Evolutionary conservation across 2,329 filamentous ascomycete species (phyloP).

Genomic region (Monosporascus sp.): DNA sequence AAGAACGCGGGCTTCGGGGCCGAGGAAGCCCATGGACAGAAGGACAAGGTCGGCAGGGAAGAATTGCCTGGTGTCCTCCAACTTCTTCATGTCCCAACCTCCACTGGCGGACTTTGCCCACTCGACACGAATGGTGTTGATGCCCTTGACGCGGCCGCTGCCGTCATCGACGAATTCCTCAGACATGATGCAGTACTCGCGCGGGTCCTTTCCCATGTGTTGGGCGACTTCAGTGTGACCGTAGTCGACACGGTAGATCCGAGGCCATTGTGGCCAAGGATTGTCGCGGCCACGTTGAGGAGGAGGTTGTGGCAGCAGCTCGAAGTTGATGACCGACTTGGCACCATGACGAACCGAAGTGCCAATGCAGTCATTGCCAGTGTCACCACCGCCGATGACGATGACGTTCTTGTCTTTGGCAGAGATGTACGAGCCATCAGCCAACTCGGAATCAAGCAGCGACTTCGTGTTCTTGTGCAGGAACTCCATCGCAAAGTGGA

Average conservation of each 20-base stretch:
- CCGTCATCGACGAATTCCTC: conserved; percentile 94
- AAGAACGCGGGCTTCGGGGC: conserved; percentile 82
- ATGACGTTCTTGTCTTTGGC: conserved; percentile 95
- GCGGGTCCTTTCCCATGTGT: conserved; percentile 92
- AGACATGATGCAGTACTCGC: conserved; percentile 97
- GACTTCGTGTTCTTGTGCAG: conserved; percentile 97
- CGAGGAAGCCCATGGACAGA: conserved; percentile 95
- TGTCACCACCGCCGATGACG: conserved; percentile 96
- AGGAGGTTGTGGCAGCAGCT: conserved; percentile 87
- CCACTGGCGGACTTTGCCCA: conserved; percentile 88
- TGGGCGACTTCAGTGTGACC: conserved; percentile 94
- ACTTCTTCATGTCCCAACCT: conserved; percentile 98
- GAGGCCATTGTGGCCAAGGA: conserved; percentile 97
- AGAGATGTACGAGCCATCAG: conserved; percentile 81
- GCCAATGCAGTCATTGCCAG: conserved; percentile 96
- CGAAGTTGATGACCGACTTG: conserved; percentile 94
- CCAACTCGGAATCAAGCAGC: conserved; percentile 82
- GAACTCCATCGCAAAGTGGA: conserved; percentile 97
- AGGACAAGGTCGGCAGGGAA: conserved; percentile 94
- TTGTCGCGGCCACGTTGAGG: conserved; percentile 88
- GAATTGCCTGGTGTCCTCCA: conserved; percentile 89
- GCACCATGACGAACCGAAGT: conserved; percentile 93
- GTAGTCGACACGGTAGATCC: conserved; percentile 97
- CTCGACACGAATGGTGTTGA: conserved; percentile 92
- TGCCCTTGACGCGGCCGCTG: conserved; percentile 82